phyloP scores from a whole-genome alignment of 2,329 filamentous ascomycete genomes.

The Alternaria sp. region DNA sequence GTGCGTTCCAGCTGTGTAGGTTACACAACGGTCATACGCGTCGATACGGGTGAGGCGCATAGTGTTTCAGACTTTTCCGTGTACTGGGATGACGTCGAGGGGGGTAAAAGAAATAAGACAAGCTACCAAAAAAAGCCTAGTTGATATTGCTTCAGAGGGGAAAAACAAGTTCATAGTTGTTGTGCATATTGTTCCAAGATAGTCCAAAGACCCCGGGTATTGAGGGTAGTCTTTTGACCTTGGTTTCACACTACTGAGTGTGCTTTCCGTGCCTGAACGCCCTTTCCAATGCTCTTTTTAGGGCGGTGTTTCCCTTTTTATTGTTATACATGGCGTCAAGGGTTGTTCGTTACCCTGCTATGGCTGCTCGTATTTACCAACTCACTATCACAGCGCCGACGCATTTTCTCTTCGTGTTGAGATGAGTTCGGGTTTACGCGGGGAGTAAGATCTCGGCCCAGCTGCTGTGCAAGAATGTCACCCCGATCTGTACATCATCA shows the following conservation, averaged over 20 bases:
- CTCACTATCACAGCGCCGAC: background rate
- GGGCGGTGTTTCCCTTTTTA: background rate
- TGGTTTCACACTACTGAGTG: background rate
- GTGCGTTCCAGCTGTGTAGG: constrained; percentile 2
- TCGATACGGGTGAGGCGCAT: constrained; percentile 4
- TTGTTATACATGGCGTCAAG: constrained; percentile 9
- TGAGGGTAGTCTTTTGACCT: background rate
- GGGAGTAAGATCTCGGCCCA: constrained; percentile 62
- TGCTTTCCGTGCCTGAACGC: constrained; percentile 13
- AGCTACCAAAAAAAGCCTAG: background rate
- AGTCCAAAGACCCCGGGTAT: background rate
- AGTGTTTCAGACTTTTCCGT: background rate
- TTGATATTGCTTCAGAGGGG: background rate
- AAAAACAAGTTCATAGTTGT: background rate
- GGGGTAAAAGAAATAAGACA: background rate
- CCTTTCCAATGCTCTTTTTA: constrained; percentile 1
- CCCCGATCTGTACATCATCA: constrained; percentile 54
- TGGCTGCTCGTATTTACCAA: constrained; percentile 1
- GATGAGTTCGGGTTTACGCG: constrained; percentile 49
- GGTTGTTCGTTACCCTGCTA: background rate
- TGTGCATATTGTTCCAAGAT: constrained; percentile 14
- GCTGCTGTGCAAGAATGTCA: constrained; percentile 62
- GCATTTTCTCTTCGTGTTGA: constrained; percentile 1
- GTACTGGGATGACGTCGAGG: constrained; percentile 1
- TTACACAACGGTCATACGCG: constrained; percentile 6